A percentile compares a stretch with the other conserved stretches of the same genome.
phyloP scores from a whole-genome alignment of 108 stramenopile species.

The Pseudonitzschia multistriata region DNA sequence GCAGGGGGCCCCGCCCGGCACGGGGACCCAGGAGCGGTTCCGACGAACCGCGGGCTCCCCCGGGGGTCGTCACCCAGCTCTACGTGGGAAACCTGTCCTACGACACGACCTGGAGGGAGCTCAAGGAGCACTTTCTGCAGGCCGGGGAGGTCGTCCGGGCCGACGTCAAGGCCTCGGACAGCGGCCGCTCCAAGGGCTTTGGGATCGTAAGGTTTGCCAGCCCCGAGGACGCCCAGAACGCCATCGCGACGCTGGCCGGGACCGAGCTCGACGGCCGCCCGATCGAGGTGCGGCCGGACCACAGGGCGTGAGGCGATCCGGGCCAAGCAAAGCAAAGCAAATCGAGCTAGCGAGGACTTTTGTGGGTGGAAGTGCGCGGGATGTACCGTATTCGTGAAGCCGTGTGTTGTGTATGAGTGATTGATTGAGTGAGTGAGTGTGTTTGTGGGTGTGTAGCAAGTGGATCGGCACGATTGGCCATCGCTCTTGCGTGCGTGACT shows the following conservation, averaged over 20 bases:
- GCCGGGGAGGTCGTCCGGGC: conserved; percentile 77
- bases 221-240: conserved; percentile 78
- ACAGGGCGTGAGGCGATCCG: conserved; percentile 40
- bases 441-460: too few relatives aligned
- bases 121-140: conserved; percentile 86
- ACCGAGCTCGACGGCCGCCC: conserved; percentile 68
- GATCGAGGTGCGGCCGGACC: conserved; percentile 71
- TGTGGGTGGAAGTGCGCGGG: too few relatives aligned
- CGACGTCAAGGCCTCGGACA: conserved; percentile 56
- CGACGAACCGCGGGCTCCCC: not conserved
- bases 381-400: too few relatives aligned
- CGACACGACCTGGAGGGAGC: conserved; percentile 75
- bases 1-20: conserved; percentile 15
- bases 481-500: not conserved
- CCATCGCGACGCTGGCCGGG: conserved; percentile 80
- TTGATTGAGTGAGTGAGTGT: too few relatives aligned
- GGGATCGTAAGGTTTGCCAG: conserved; percentile 83
- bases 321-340: not conserved
- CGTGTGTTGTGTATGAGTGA: too few relatives aligned
- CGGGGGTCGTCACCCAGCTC: conserved; percentile 50
- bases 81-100: conserved; percentile 87
- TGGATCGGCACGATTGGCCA: too few relatives aligned
- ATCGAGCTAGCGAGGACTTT: too few relatives aligned
- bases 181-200: conserved; percentile 79
- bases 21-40: conserved; percentile 34